phyloP scores from a whole-genome alignment of 2,329 filamentous ascomycete species.

The Daldinia eschscholtzii region DNA sequence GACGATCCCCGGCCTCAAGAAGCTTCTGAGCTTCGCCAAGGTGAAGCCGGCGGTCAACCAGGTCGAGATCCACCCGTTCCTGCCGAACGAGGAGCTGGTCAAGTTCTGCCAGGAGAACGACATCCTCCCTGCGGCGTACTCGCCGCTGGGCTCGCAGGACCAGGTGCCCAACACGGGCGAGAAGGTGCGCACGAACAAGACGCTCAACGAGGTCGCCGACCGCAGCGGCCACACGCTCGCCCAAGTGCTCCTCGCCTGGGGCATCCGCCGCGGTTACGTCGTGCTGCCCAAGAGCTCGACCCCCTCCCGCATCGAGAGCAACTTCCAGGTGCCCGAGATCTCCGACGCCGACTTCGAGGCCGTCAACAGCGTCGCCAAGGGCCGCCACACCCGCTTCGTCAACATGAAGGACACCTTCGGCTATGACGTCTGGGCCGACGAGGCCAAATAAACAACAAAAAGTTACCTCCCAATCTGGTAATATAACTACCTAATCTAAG shows the following conservation, averaged over 20 bases:
- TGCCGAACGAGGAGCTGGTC: slow-evolving; percentile 63
- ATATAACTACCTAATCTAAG: neutral
- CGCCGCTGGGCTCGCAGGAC: slow-evolving; percentile 72
- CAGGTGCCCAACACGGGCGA: slow-evolving; percentile 77
- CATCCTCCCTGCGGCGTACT: slow-evolving; percentile 66
- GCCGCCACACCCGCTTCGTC: slow-evolving; percentile 77
- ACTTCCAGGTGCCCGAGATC: slow-evolving; percentile 69
- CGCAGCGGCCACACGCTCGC: slow-evolving; percentile 70
- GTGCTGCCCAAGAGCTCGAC: slow-evolving; percentile 79
- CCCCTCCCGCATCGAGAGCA: slow-evolving; percentile 74
- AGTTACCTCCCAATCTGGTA: slow-evolving; percentile 24
- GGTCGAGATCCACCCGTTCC: slow-evolving; percentile 62
- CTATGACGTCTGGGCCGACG: slow-evolving; percentile 76
- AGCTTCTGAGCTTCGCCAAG: slow-evolving; percentile 57
- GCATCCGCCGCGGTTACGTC: slow-evolving; percentile 73
- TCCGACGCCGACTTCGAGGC: slow-evolving; percentile 70
- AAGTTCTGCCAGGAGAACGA: slow-evolving; percentile 65
- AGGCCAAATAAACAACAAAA: slow-evolving; percentile 54
- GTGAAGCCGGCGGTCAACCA: slow-evolving; percentile 59
- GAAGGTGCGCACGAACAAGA: slow-evolving; percentile 71
- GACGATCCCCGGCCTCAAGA: slow-evolving; percentile 56
- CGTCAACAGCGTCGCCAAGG: slow-evolving; percentile 73
- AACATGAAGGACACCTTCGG: slow-evolving; percentile 88
- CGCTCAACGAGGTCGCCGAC: slow-evolving; percentile 69
- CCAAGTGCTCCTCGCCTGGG: slow-evolving; percentile 75